Conservation (phyloP, 192 early-diverging fungal genomes). For the Spizellomyces punctatus region DNA sequence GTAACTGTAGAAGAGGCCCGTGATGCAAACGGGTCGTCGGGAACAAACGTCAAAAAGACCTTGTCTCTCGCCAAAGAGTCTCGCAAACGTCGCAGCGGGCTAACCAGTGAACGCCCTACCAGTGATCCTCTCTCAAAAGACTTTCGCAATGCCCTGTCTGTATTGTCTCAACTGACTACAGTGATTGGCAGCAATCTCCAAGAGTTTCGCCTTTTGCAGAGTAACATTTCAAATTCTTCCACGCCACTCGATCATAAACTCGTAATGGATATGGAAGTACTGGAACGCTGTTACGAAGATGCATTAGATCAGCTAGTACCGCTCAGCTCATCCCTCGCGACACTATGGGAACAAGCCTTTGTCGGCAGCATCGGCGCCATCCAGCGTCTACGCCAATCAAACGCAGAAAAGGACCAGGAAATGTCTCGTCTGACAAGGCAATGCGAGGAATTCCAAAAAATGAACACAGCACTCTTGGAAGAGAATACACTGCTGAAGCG, state of each 20-base stretch:
- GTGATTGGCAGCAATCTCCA: slow-evolving; percentile 25
- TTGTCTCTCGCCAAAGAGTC: slow-evolving; percentile 1
- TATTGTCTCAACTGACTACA: slow-evolving; percentile 13
- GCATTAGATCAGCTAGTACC: slow-evolving; percentile 13
- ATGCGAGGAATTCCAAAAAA: slow-evolving; percentile 16
- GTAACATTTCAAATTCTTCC: neutral
- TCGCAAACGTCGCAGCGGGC: neutral
- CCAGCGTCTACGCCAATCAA: slow-evolving; percentile 1
- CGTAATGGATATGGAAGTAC: slow-evolving; percentile 11
- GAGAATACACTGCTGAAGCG: slow-evolving; percentile 19
- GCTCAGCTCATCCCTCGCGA: slow-evolving; percentile 5
- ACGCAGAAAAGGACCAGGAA: neutral
- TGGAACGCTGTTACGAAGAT: slow-evolving; percentile 18
- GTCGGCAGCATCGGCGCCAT: slow-evolving; percentile 9
- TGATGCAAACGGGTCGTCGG: neutral
- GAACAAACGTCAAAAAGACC: neutral
- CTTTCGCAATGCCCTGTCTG: slow-evolving; percentile 5
- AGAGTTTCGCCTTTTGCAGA: slow-evolving; percentile 12
- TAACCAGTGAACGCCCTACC: neutral
- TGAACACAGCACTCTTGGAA: slow-evolving; percentile 28
- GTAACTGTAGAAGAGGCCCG: neutral
- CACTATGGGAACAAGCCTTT: slow-evolving; percentile 10
- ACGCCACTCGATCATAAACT: neutral
- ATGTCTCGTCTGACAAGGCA: slow-evolving; percentile 1
- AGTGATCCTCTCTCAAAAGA: slow-evolving; percentile 3